Percentiles rank a stretch among this genome's conserved stretches.
These are phyloP conservation scores for Debaryomyces robertsiae DNA, from an alignment of 1,139 yeast species.

Conservation along the genomic window DNA sequence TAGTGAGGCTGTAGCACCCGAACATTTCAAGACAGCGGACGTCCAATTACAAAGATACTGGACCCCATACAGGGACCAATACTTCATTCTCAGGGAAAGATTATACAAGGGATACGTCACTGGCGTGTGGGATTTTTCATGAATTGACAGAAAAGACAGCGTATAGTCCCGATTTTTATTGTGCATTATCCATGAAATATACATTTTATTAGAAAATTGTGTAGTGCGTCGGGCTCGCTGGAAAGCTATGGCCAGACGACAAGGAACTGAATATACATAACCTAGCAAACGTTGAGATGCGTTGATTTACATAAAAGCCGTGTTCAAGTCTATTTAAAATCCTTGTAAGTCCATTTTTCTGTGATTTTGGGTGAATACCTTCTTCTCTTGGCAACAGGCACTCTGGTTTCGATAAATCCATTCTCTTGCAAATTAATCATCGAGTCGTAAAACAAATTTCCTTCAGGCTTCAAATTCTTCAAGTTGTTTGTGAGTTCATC, in stretches of 20 bases:
- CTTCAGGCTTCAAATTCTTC: constrained; percentile 87
- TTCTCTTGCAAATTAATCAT: constrained; percentile 78
- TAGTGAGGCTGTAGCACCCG: constrained; percentile 72
- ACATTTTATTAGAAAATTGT: constrained; percentile 1
- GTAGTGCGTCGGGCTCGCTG: neutral
- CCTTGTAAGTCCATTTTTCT: constrained; percentile 92
- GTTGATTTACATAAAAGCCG: neutral
- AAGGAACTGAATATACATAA: no score
- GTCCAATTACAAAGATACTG: constrained; percentile 43
- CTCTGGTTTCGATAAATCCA: constrained; percentile 85
- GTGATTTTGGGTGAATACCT: constrained; percentile 72
- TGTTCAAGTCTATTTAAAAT: constrained; percentile 55
- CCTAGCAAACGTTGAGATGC: no score
- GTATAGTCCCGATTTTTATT: constrained; percentile 3
- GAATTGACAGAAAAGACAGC: constrained; percentile 9
- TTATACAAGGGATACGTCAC: constrained; percentile 51
- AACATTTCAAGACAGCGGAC: constrained; percentile 52
- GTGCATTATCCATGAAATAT: constrained; percentile 8
- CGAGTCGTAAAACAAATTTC: constrained; percentile 80
- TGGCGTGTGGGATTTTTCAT: constrained; percentile 52
- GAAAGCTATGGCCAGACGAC: neutral
- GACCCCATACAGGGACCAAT: constrained; percentile 53
- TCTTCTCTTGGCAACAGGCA: constrained; percentile 68
- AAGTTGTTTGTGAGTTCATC: constrained; percentile 87
- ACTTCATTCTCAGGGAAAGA: constrained; percentile 51